Conservation (phyloP, 2,329 filamentous ascomycete species). For the Monosporascus cannonballus region DNA sequence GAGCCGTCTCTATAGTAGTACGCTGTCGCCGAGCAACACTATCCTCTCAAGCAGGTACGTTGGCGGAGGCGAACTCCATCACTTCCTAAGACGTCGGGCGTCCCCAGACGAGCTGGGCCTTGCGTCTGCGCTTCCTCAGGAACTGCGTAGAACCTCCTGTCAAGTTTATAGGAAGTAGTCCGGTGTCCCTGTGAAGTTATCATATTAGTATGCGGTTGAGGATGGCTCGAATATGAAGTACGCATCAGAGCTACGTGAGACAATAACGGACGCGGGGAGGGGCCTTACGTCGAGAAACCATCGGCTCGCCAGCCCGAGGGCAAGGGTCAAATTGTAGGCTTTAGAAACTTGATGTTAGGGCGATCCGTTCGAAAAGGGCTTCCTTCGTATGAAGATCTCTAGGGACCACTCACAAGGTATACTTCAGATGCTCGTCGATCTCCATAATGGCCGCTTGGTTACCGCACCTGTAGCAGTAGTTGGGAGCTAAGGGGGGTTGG, state of each 20-base stretch:
- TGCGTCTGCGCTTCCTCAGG: constrained; percentile 8
- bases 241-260: constrained; percentile 12
- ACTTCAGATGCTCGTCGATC: constrained; percentile 98
- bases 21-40: not conserved
- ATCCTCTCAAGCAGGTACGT: not conserved
- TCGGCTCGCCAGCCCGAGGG: constrained; percentile 92
- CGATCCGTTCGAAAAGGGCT: constrained; percentile 1
- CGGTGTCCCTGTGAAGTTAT: constrained; percentile 61
- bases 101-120: constrained; percentile 1
- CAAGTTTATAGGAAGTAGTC: constrained; percentile 89
- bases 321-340: constrained; percentile 99
- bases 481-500: constrained; percentile 52
- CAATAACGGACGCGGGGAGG: not conserved
- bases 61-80: not conserved
- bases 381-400: not conserved
- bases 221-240: not conserved
- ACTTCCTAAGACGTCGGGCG: constrained; percentile 9
- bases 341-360: constrained; percentile 9
- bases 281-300: constrained; percentile 83
- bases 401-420: constrained; percentile 80
- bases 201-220: constrained; percentile 3
- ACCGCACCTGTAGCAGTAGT: constrained; percentile 98
- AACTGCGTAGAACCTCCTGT: constrained; percentile 5
- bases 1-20: not conserved
- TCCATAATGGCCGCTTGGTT: constrained; percentile 99